Percentiles rank a stretch among this genome's conserved stretches.
These are phyloP conservation scores for Suillus cothurnatus DNA, from an alignment of 768 basidiomycete species.

Conservation along the genomic window DNA sequence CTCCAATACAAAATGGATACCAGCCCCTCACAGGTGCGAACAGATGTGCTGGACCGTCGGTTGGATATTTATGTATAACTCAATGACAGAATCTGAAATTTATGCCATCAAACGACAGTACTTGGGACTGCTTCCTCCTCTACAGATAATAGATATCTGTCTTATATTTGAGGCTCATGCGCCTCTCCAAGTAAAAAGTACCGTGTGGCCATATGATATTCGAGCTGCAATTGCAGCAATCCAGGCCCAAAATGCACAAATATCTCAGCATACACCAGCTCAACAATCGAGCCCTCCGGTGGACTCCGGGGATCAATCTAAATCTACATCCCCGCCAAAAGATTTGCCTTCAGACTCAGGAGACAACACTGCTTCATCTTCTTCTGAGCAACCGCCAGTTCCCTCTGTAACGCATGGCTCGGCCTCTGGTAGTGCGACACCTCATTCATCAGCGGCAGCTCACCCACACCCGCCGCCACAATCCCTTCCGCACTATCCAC, in stretches of 20 bases:
- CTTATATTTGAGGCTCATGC: slow-evolving; percentile 71
- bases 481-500: slow-evolving; percentile 45
- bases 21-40: slow-evolving; percentile 38
- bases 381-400: slow-evolving; percentile 17
- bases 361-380: slow-evolving; percentile 16
- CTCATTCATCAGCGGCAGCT: slow-evolving; percentile 27
- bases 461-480: slow-evolving; percentile 20
- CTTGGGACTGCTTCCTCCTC: slow-evolving; percentile 62
- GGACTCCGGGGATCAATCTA: slow-evolving; percentile 5
- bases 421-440: slow-evolving; percentile 20
- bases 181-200: slow-evolving; percentile 59
- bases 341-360: slow-evolving; percentile 25
- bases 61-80: slow-evolving; percentile 26
- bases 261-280: slow-evolving; percentile 21
- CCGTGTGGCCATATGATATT: slow-evolving; percentile 77
- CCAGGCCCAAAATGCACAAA: slow-evolving; percentile 31
- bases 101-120: slow-evolving; percentile 74
- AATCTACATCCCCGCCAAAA: slow-evolving; percentile 19
- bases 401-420: slow-evolving; percentile 21
- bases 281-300: slow-evolving; percentile 15
- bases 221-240: slow-evolving; percentile 62
- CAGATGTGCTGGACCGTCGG: slow-evolving; percentile 27
- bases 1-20: slow-evolving; percentile 38
- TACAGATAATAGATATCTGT: slow-evolving; percentile 81
- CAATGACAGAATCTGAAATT: slow-evolving; percentile 40